Percentiles rank a stretch among this genome's conserved stretches.
Conservation (phyloP, 2,329 filamentous ascomycete genomes). For the Penicillium glabrum region DNA sequence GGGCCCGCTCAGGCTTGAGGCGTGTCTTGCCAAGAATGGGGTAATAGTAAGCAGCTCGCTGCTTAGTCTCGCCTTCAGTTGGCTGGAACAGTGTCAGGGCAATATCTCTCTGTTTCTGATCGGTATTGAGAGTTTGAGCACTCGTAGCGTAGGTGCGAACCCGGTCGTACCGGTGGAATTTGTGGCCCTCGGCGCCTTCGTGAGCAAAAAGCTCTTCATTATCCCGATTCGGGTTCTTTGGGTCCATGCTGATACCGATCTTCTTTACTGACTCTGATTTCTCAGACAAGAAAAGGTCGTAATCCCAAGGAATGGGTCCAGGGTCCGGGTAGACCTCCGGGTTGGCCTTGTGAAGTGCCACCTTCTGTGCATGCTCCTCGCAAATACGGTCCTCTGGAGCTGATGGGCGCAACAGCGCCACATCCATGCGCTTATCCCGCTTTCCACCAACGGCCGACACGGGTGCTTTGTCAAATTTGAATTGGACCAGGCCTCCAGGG, state of each 20-base stretch:
- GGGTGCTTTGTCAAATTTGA: constrained; percentile 64
- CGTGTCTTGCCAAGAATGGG: constrained; percentile 59
- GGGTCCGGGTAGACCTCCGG: constrained; percentile 52
- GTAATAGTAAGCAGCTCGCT: constrained; percentile 63
- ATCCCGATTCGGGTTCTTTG: constrained; percentile 54
- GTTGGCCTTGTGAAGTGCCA: constrained; percentile 50
- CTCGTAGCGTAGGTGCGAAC: constrained; percentile 62
- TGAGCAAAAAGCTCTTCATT: constrained; percentile 52
- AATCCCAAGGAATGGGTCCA: constrained; percentile 56
- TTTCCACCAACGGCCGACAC: constrained; percentile 46
- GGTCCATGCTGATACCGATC: constrained; percentile 58
- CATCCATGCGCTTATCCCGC: constrained; percentile 61
- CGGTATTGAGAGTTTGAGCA: constrained; percentile 51
- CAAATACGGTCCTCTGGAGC: constrained; percentile 49
- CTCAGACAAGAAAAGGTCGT: constrained; percentile 60
- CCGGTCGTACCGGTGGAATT: constrained; percentile 56
- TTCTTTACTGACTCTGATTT: constrained; percentile 47
- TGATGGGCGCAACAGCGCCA: constrained; percentile 56
- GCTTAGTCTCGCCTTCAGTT: constrained; percentile 34
- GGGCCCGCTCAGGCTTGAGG: constrained; percentile 52
- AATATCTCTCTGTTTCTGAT: constrained; percentile 57
- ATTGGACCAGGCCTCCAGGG: constrained; percentile 58
- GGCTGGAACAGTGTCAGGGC: constrained; percentile 60
- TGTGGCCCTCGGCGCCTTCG: constrained; percentile 43
- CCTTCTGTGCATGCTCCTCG: constrained; percentile 50